phyloP scores from a whole-genome alignment of 169 alveolate species.

The Babesia divergens region DNA sequence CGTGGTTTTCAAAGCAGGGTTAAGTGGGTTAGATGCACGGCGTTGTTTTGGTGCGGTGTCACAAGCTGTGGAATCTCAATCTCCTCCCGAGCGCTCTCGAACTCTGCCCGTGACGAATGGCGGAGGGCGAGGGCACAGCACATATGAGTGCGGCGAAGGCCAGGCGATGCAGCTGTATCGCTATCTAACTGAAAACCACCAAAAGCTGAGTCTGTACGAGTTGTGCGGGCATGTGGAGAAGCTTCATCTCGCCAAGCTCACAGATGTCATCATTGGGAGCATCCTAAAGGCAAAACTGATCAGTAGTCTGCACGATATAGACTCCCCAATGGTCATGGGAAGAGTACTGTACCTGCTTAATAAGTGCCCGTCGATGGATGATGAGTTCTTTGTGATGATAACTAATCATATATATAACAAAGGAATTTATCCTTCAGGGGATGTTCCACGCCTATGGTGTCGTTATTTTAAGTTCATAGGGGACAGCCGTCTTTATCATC shows the following conservation, averaged over 20 bases:
- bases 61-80: not conserved
- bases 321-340: conserved; percentile 18
- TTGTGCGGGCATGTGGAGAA: conserved; percentile 19
- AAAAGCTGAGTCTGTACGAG: conserved; percentile 5
- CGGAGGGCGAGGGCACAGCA: not conserved
- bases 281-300: conserved; percentile 10
- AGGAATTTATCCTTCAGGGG: conserved; percentile 25
- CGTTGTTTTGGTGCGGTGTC: too few species aligned
- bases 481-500: conserved; percentile 41
- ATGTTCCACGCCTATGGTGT: conserved; percentile 38
- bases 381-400: conserved; percentile 41
- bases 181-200: conserved; percentile 36
- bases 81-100: too few species aligned
- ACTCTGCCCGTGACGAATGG: too few species aligned
- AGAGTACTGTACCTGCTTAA: conserved; percentile 33
- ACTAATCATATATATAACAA: conserved; percentile 41
- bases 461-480: conserved; percentile 60
- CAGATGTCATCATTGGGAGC: conserved; percentile 5
- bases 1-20: too few species aligned
- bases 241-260: conserved; percentile 24
- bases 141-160: conserved; percentile 4
- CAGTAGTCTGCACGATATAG: conserved; percentile 6
- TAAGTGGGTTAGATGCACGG: too few species aligned
- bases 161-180: conserved; percentile 20
- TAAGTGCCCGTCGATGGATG: conserved; percentile 20